Conservation (phyloP, 805 yeast genomes). For the Pichia exigua region DNA sequence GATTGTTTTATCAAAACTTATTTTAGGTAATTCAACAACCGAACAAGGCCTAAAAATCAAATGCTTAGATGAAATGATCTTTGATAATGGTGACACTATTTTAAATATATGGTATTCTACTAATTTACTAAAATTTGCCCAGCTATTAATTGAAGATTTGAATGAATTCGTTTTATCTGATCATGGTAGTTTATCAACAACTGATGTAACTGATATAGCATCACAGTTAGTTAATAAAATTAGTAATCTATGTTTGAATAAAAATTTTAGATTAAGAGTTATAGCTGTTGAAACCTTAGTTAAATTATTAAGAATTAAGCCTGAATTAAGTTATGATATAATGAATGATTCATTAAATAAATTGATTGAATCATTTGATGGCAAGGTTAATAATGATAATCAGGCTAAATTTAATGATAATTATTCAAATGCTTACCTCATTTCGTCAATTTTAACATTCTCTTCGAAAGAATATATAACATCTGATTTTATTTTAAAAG, state of each 20-base stretch:
- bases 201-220: constrained; percentile 18
- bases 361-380: constrained; percentile 29
- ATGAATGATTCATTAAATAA: constrained; percentile 31
- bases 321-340: constrained; percentile 23
- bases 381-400: constrained; percentile 19
- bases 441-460: constrained; percentile 25
- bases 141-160: constrained; percentile 22
- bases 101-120: constrained; percentile 23
- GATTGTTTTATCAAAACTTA: constrained; percentile 23
- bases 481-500: constrained; percentile 26
- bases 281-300: constrained; percentile 32
- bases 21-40: constrained; percentile 12
- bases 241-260: constrained; percentile 31
- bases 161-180: constrained; percentile 28
- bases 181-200: constrained; percentile 21
- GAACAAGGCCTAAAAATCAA: constrained; percentile 12
- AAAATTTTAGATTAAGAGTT: constrained; percentile 34
- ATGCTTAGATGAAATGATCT: constrained; percentile 14
- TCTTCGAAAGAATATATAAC: constrained; percentile 25
- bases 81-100: constrained; percentile 6
- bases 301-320: constrained; percentile 28
- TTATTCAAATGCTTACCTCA: constrained; percentile 27
- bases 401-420: constrained; percentile 21
- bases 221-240: constrained; percentile 29
- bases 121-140: constrained; percentile 23